Percentiles rank a stretch among this genome's conserved stretches.
These are phyloP conservation scores for Botrytis hyacinthi DNA, from an alignment of 2,329 filamentous ascomycete species.

Conservation along the genomic window DNA sequence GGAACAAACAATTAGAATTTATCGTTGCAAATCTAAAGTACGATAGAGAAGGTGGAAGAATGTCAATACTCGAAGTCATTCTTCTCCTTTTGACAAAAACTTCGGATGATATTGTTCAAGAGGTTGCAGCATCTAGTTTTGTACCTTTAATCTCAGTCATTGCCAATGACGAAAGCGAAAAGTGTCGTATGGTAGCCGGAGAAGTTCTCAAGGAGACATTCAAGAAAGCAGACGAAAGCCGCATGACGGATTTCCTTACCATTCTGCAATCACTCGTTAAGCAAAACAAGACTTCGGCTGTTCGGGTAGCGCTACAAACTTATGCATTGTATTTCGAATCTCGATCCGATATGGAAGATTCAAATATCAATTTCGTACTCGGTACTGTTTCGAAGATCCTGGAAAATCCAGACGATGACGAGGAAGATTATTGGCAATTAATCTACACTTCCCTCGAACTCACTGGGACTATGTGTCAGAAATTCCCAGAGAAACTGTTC, in stretches of 20 bases:
- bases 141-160: constrained; percentile 81
- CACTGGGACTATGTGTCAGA: constrained; percentile 64
- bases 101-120: constrained; percentile 76
- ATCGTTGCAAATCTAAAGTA: constrained; percentile 90
- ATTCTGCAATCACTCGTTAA: constrained; percentile 74
- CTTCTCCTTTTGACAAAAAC: constrained; percentile 85
- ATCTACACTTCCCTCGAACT: constrained; percentile 71
- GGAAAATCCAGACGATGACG: constrained; percentile 49
- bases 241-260: constrained; percentile 65
- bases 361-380: constrained; percentile 55
- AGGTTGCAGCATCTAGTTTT: constrained; percentile 79
- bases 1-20: constrained; percentile 86
- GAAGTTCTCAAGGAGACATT: constrained; percentile 80
- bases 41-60: constrained; percentile 78
- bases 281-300: constrained; percentile 65
- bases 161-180: constrained; percentile 82
- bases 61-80: constrained; percentile 91
- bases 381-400: constrained; percentile 54
- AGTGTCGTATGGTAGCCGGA: constrained; percentile 79
- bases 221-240: constrained; percentile 70
- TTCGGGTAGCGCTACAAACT: constrained; percentile 72
- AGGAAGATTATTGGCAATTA: constrained; percentile 63
- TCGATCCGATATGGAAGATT: constrained; percentile 53
- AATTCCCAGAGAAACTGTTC: constrained; percentile 63
- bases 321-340: constrained; percentile 82